Evolutionary conservation across 345 rosid genomes (phyloP).

Genomic region (Crucihimalaya himalaica): DNA sequence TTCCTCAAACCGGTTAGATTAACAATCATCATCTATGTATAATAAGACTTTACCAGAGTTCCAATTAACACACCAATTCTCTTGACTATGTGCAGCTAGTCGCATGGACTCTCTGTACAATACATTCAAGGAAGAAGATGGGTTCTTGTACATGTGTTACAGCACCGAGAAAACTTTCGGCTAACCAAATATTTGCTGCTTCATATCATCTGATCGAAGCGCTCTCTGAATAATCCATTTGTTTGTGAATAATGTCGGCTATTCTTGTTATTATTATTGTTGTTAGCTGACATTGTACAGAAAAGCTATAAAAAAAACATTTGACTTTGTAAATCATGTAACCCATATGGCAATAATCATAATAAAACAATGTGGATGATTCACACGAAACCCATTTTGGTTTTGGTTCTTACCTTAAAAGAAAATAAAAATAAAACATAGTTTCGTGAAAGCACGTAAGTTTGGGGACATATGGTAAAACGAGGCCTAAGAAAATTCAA

Average conservation of each 20-base stretch:
- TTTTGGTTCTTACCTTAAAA: neutral
- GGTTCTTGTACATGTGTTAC: slow-evolving; percentile 76
- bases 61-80: neutral
- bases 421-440: neutral
- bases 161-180: slow-evolving; percentile 84
- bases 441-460: slow-evolving; percentile 36
- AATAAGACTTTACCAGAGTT: neutral
- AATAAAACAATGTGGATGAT: slow-evolving; percentile 21
- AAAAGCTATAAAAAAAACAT: slow-evolving; percentile 22
- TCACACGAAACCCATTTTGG: slow-evolving; percentile 28
- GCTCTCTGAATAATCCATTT: slow-evolving; percentile 26
- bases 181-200: slow-evolving; percentile 15
- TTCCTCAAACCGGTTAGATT: slow-evolving; percentile 70
- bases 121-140: slow-evolving; percentile 72
- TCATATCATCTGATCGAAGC: neutral
- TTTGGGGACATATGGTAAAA: slow-evolving; percentile 31
- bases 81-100: slow-evolving; percentile 49
- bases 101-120: slow-evolving; percentile 60
- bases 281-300: slow-evolving; percentile 39
- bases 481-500: slow-evolving; percentile 12
- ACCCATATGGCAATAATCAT: slow-evolving; percentile 18
- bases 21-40: neutral
- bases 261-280: slow-evolving; percentile 23
- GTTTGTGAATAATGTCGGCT: slow-evolving; percentile 39
- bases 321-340: slow-evolving; percentile 35